Evolutionary conservation across 2,329 filamentous ascomycete species (phyloP), one percentile per base, ranked within the genome.

Genomic region (Penicillium hesseltinei): DNA sequence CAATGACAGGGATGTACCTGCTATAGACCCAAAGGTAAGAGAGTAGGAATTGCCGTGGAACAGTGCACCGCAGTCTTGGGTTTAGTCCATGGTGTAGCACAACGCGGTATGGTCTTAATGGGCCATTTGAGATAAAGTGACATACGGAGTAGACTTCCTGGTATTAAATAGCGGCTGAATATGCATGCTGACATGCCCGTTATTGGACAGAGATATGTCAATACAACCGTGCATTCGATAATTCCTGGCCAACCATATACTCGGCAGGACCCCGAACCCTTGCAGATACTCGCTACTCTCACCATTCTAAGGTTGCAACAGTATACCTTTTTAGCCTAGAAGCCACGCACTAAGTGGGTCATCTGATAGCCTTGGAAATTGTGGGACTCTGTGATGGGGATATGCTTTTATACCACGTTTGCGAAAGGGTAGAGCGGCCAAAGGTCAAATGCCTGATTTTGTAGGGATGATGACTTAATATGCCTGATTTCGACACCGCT

Each of bases 281-380:
- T 47, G 35, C 6, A 5, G 17, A 31, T 31, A 13, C 9, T 17
- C 3, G 33, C 5, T 31, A 23, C 13, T 21, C 3, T 42, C 5
- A 33, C 25, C n/a, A 44, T 19, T 25, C 10, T 7, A 44, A 51
- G 5, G 7, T 21, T 23, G n/a, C 19, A 48, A 25, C 39, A 4
- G 25, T 5, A 27, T 33, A 45, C 19, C 25, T 4, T 45, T 54
- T 52, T 13, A 55, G 38, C 53, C 51, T 29, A 45, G 52, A 52
- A 51, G 50, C 43, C 39, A 57, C 40, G 13, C 43, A 27, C 46
- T 51, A 51, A 52, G 21, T 17, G 15, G 29, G 19, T 50, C 39
- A 61, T 38, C 43, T 59, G 51, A 51, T 52, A 46, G 4, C n/a
- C 7, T 23, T 21, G 7, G 11, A 31, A 29, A 35, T 47, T 48